Percentiles rank a stretch among this genome's conserved stretches.
phyloP scores from a whole-genome alignment of 2,329 filamentous ascomycete genomes.

The Sarocladium kiliense region DNA sequence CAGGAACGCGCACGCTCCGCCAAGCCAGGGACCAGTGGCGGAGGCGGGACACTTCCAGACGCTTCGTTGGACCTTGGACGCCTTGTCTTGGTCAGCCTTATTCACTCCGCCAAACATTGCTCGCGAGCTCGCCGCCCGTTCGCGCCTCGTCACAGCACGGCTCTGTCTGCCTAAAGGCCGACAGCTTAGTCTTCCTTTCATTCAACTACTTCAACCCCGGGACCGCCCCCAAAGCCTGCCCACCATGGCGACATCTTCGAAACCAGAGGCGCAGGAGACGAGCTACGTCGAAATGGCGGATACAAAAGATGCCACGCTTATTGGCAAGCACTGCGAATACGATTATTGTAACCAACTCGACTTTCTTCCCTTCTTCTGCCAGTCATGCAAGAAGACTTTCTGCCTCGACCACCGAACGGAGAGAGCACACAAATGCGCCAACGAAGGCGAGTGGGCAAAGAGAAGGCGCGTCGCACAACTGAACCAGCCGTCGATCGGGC shows the following conservation, averaged over 20 bases:
- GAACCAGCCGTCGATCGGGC: slow-evolving; percentile 47
- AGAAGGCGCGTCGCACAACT: slow-evolving; percentile 50
- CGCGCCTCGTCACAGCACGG: neutral
- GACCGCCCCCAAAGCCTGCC: slow-evolving; percentile 8
- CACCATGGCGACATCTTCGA: slow-evolving; percentile 49
- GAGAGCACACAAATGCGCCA: slow-evolving; percentile 65
- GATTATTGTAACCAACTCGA: slow-evolving; percentile 91
- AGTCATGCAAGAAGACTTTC: slow-evolving; percentile 78
- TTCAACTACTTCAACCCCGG: slow-evolving; percentile 1
- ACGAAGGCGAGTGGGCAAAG: slow-evolving; percentile 58
- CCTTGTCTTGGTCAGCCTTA: slow-evolving; percentile 8
- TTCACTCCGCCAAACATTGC: slow-evolving; percentile 5
- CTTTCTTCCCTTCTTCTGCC: slow-evolving; percentile 91
- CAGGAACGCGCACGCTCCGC: slow-evolving; percentile 8
- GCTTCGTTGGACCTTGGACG: slow-evolving; percentile 21
- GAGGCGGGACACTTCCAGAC: slow-evolving; percentile 25
- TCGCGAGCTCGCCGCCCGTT: neutral
- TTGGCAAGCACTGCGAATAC: slow-evolving; percentile 88
- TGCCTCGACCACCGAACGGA: slow-evolving; percentile 94
- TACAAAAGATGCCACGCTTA: slow-evolving; percentile 69
- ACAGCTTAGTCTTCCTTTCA: neutral
- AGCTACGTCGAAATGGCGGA: slow-evolving; percentile 70
- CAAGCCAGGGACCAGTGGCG: slow-evolving; percentile 16
- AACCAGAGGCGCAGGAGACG: slow-evolving; percentile 35
- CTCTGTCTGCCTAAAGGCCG: neutral